phyloP scores from a whole-genome alignment of 805 yeast genomes.

The Wickerhamomyces bovis region DNA sequence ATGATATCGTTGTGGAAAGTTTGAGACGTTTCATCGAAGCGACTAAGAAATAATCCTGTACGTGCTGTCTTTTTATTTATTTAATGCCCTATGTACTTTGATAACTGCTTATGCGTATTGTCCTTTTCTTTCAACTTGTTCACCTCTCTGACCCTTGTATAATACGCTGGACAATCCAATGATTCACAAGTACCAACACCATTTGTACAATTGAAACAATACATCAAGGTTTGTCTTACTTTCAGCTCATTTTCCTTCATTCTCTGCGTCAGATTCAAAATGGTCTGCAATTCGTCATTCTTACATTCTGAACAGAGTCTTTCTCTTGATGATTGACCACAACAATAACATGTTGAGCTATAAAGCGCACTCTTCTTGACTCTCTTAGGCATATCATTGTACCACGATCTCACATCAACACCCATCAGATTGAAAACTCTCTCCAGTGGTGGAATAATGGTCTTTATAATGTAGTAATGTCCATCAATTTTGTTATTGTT shows the following conservation, averaged over 20 bases:
- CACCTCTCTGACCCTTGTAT: conserved; percentile 39
- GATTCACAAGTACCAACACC: conserved; percentile 44
- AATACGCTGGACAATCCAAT: conserved; percentile 61
- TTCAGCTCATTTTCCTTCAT: conserved; percentile 24
- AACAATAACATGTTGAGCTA: conserved; percentile 21
- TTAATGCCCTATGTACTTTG: conserved; percentile 5
- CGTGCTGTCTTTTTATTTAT: neutral
- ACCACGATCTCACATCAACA: conserved; percentile 76
- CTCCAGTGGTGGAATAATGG: conserved; percentile 84
- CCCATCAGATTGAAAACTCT: conserved; percentile 80
- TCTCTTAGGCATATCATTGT: conserved; percentile 52
- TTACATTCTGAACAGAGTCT: conserved; percentile 32
- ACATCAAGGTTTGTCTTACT: conserved; percentile 23
- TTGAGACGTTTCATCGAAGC: conserved; percentile 9
- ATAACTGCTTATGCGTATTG: conserved; percentile 3
- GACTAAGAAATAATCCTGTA: neutral
- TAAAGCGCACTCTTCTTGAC: conserved; percentile 22
- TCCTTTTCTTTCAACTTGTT: conserved; percentile 24
- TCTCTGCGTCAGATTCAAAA: conserved; percentile 26
- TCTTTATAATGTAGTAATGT: conserved; percentile 79
- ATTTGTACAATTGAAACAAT: conserved; percentile 35
- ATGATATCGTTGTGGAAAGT: conserved; percentile 37
- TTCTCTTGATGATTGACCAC: conserved; percentile 13
- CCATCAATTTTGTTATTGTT: conserved; percentile 53
- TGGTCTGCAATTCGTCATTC: conserved; percentile 30